Percentiles rank a stretch among this genome's conserved stretches.
Conservation (phyloP, 768 basidiomycete species). For the Leucocoprinus birnbaumii region DNA sequence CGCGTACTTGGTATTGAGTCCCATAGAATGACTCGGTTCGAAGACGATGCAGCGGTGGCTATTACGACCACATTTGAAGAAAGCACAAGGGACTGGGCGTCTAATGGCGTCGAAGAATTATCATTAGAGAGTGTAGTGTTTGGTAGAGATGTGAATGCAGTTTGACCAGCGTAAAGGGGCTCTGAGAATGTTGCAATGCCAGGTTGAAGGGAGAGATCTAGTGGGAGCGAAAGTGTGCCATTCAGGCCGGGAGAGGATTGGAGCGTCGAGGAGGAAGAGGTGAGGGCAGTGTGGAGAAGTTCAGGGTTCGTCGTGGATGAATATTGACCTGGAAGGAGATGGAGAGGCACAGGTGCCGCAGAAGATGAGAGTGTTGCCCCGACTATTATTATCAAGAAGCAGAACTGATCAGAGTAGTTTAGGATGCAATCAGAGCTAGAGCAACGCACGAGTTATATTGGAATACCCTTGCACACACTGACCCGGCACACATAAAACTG, state of each 20-base stretch:
- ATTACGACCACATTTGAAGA: constrained; percentile 69
- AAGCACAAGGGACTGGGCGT: constrained; percentile 59
- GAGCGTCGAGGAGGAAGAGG: constrained; percentile 58
- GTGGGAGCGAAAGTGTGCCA: constrained; percentile 55
- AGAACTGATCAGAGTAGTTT: constrained; percentile 28
- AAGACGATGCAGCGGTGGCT: constrained; percentile 51
- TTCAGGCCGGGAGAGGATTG: constrained; percentile 62
- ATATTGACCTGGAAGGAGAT: constrained; percentile 78
- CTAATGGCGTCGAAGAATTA: constrained; percentile 50
- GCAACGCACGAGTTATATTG: constrained; percentile 65
- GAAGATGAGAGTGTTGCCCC: constrained; percentile 63
- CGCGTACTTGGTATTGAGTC: constrained; percentile 71
- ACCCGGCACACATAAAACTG: constrained; percentile 78
- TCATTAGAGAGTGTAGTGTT: constrained; percentile 32
- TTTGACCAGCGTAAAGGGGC: constrained; percentile 62
- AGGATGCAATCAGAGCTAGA: no score
- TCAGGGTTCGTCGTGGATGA: constrained; percentile 68
- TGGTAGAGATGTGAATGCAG: constrained; percentile 57
- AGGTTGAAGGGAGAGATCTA: constrained; percentile 63
- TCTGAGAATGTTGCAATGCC: constrained; percentile 66
- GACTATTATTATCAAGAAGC: constrained; percentile 39
- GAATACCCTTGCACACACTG: constrained; percentile 83
- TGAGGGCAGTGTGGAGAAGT: constrained; percentile 64
- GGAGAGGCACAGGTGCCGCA: constrained; percentile 50
- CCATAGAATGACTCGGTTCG: constrained; percentile 74